These are phyloP conservation scores for Fraxinus baroniana DNA, from an alignment of 305 asterid species.

Conservation along the genomic window DNA sequence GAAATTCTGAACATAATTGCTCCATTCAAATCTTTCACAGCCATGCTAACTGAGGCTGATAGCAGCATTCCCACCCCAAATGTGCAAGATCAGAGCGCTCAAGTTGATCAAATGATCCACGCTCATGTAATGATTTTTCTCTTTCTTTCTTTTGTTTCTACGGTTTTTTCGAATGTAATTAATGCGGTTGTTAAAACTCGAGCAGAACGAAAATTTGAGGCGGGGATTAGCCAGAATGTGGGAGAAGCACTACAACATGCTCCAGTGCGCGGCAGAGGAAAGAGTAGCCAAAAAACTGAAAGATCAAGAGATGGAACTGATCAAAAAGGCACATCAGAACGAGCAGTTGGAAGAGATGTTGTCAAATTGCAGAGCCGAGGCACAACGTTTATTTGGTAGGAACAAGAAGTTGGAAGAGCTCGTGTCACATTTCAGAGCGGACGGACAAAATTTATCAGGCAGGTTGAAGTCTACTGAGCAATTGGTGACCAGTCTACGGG, in stretches of 20 bases:
- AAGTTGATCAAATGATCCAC: slow-evolving; percentile 28
- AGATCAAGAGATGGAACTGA: slow-evolving; percentile 28
- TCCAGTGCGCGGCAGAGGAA: slow-evolving; percentile 25
- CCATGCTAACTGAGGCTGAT: slow-evolving; percentile 30
- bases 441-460: slow-evolving; percentile 8
- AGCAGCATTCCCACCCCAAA: background rate
- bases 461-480: slow-evolving; percentile 25
- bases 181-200: background rate
- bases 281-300: slow-evolving; percentile 29
- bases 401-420: slow-evolving; percentile 23
- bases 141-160: background rate
- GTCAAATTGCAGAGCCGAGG: slow-evolving; percentile 24
- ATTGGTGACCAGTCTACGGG: background rate
- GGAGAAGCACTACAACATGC: slow-evolving; percentile 13
- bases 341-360: slow-evolving; percentile 20
- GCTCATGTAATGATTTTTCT: slow-evolving; percentile 26
- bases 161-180: background rate
- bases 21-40: slow-evolving; percentile 31
- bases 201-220: slow-evolving; percentile 38
- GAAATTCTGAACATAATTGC: slow-evolving; percentile 13
- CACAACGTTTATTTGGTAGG: slow-evolving; percentile 1
- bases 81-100: background rate
- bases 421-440: slow-evolving; percentile 22
- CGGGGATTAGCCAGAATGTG: slow-evolving; percentile 15
- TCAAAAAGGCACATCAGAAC: background rate